Evolutionary conservation across 2,329 filamentous ascomycete genomes (phyloP).

Genomic region (Tolypocladium endophyticum): DNA sequence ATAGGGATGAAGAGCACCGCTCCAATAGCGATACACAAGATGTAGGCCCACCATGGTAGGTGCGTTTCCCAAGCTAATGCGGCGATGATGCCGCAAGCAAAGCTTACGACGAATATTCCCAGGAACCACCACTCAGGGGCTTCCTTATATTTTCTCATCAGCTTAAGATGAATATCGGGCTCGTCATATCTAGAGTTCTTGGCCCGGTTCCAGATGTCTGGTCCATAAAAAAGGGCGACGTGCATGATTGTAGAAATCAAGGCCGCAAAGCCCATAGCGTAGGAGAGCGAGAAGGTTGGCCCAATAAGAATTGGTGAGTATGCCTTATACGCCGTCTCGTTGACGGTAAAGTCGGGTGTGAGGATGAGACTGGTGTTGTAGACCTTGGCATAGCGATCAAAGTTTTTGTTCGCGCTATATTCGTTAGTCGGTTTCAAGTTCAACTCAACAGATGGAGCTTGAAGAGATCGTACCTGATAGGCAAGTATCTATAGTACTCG

Average conservation of each 20-base stretch:
- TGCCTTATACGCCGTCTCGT: slow-evolving; percentile 42
- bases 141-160: slow-evolving; percentile 46
- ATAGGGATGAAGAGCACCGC: slow-evolving; percentile 30
- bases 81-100: slow-evolving; percentile 34
- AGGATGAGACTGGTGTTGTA: slow-evolving; percentile 50
- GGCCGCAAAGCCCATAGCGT: slow-evolving; percentile 47
- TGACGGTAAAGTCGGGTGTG: slow-evolving; percentile 37
- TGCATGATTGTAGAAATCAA: slow-evolving; percentile 43
- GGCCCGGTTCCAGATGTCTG: slow-evolving; percentile 29
- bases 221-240: slow-evolving; percentile 39
- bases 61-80: slow-evolving; percentile 26
- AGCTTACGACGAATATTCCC: slow-evolving; percentile 31
- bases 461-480: slow-evolving; percentile 19
- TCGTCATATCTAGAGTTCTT: slow-evolving; percentile 25
- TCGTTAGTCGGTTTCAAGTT: neutral
- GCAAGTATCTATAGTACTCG: slow-evolving; percentile 44
- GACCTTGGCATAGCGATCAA: slow-evolving; percentile 45
- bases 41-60: slow-evolving; percentile 31
- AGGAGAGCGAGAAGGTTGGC: slow-evolving; percentile 43
- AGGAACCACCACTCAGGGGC: slow-evolving; percentile 49
- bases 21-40: slow-evolving; percentile 28
- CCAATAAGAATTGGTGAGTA: slow-evolving; percentile 47
- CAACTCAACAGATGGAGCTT: neutral
- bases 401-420: slow-evolving; percentile 40
- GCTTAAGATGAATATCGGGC: slow-evolving; percentile 38